These are phyloP conservation scores for Kluyveromyces siamensis DNA, from an alignment of 805 yeast genomes.

Conservation along the genomic window DNA sequence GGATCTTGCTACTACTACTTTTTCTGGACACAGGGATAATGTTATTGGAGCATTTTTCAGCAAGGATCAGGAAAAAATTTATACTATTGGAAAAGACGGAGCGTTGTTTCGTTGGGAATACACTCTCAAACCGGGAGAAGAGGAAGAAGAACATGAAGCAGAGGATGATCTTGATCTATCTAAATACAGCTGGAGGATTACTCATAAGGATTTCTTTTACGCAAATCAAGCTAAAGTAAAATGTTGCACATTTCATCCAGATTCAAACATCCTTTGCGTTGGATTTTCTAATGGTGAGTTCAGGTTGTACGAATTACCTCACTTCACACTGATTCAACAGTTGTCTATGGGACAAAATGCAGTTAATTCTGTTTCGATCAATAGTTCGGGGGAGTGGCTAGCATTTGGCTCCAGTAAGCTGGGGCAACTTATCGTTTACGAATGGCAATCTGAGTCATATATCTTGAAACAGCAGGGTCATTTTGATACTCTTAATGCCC, in stretches of 20 bases:
- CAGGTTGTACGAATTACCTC: conserved; percentile 80
- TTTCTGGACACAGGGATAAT: conserved; percentile 88
- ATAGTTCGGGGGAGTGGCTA: conserved; percentile 89
- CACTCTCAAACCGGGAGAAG: conserved; percentile 44
- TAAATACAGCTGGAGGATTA: conserved; percentile 70
- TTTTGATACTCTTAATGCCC: conserved; percentile 77
- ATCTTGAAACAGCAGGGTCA: conserved; percentile 95
- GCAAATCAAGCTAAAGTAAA: conserved; percentile 56
- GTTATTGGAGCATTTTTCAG: conserved; percentile 84
- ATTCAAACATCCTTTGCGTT: conserved; percentile 63
- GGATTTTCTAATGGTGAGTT: conserved; percentile 90
- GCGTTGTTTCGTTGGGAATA: conserved; percentile 91
- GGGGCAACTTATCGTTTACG: conserved; percentile 94
- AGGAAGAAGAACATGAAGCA: conserved; percentile 36
- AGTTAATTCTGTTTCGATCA: conserved; percentile 72
- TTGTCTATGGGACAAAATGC: conserved; percentile 87
- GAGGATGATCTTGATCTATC: conserved; percentile 32
- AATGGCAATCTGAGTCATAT: conserved; percentile 97
- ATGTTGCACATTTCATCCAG: conserved; percentile 77
- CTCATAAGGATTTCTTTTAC: conserved; percentile 64
- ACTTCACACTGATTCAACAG: conserved; percentile 71
- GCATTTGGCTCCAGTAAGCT: conserved; percentile 86
- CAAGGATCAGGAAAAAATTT: conserved; percentile 79
- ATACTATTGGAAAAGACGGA: conserved; percentile 90
- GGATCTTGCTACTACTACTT: conserved; percentile 64